Conservation (phyloP, 2,329 filamentous ascomycete genomes). For the Dactylonectria estremocensis region DNA sequence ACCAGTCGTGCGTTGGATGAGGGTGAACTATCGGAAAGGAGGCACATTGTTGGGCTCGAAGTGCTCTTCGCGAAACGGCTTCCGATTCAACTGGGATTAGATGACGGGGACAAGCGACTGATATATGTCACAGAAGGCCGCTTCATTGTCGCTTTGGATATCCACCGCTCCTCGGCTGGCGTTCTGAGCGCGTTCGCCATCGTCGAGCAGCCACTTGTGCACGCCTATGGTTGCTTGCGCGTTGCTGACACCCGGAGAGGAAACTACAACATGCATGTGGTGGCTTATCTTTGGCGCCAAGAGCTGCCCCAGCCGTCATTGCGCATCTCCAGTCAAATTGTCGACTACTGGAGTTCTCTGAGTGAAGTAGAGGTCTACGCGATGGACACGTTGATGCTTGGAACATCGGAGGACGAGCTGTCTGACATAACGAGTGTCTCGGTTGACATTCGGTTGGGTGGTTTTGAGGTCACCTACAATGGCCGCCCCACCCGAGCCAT, state of each 20-base stretch:
- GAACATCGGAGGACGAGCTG: slow-evolving; percentile 12
- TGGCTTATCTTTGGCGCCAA: slow-evolving; percentile 16
- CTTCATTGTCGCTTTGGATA: slow-evolving; percentile 1
- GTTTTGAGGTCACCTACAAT: slow-evolving; percentile 17
- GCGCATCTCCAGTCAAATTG: not conserved
- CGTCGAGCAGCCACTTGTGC: slow-evolving; percentile 1
- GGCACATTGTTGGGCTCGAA: slow-evolving; percentile 3
- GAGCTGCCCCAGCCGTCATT: slow-evolving; percentile 1
- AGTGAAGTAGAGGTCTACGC: not conserved
- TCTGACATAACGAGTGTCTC: not conserved
- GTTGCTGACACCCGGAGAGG: slow-evolving; percentile 10
- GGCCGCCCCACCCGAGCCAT: slow-evolving; percentile 8
- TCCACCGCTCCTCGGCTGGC: not conserved
- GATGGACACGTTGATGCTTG: slow-evolving; percentile 24
- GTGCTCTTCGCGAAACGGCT: slow-evolving; percentile 6
- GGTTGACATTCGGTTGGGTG: slow-evolving; percentile 16
- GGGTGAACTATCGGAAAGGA: not conserved
- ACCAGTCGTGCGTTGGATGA: slow-evolving; percentile 5
- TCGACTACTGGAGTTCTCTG: no score
- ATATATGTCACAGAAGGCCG: not conserved
- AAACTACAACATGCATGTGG: not conserved
- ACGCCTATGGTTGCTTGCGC: not conserved
- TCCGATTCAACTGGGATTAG: not conserved
- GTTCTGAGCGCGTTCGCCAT: not conserved
- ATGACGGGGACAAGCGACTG: slow-evolving; percentile 11